Evolutionary conservation across 345 rosid genomes (phyloP).

Genomic region (Eucalyptus polybractea): DNA sequence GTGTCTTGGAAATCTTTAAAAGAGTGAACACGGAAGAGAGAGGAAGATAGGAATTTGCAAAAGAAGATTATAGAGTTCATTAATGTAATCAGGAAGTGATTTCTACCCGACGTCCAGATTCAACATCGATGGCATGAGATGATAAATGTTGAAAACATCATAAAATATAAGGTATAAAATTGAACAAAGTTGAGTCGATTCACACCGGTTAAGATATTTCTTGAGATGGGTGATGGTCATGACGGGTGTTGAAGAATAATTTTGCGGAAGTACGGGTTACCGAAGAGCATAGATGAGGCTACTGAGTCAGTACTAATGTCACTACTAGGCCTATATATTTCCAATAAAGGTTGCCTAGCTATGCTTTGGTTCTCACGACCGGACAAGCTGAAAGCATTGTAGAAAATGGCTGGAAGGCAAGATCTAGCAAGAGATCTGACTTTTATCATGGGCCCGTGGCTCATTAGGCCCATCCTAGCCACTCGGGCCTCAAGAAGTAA

Average conservation of each 20-base stretch:
- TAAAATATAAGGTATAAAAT: not conserved
- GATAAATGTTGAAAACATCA: not conserved
- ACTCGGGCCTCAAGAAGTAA: not conserved
- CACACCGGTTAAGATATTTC: no score
- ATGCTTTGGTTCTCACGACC: not conserved
- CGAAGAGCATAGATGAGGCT: not conserved
- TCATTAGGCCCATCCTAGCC: not conserved
- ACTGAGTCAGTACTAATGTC: not conserved
- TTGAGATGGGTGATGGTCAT: not conserved
- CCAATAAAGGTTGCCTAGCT: not conserved
- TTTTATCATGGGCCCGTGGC: not conserved
- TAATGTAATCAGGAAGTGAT: not conserved
- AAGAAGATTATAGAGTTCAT: not conserved
- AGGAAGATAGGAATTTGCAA: not conserved
- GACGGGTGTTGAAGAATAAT: not conserved
- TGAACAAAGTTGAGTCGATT: not conserved
- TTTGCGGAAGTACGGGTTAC: not conserved
- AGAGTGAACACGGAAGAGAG: not conserved
- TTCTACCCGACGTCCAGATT: accelerated
- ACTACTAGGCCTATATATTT: not conserved
- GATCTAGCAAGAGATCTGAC: not conserved
- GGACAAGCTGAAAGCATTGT: not conserved
- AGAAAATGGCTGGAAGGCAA: not conserved
- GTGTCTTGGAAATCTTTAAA: not conserved
- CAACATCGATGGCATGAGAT: not conserved